A percentile compares a stretch with the other conserved stretches of the same genome.
These are phyloP conservation scores for Cladosporium phlei DNA, from an alignment of 2,329 filamentous ascomycete species.

Conservation along the genomic window DNA sequence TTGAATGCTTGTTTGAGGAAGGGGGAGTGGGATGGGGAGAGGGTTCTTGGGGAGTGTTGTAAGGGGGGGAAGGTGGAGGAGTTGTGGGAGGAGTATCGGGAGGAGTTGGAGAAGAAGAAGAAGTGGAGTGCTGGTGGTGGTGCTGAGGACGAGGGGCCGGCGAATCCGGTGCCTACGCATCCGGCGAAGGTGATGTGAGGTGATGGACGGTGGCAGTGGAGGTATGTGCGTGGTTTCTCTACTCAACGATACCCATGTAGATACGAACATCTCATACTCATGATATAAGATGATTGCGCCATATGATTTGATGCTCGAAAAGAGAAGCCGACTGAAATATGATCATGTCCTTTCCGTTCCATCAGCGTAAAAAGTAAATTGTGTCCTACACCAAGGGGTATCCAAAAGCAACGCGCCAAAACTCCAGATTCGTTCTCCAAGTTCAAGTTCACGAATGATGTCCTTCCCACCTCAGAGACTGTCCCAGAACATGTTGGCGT, in stretches of 20 bases:
- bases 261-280: neutral
- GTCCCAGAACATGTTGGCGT: slow-evolving; percentile 94
- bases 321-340: too few relatives aligned
- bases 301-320: too few relatives aligned
- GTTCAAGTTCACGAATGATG: too few relatives aligned
- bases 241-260: neutral
- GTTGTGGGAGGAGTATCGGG: slow-evolving; percentile 70
- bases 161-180: slow-evolving; percentile 12
- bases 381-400: slow-evolving; percentile 2
- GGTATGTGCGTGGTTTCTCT: neutral
- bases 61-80: slow-evolving; percentile 57
- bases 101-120: slow-evolving; percentile 37
- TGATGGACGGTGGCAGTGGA: neutral
- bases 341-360: too few relatives aligned
- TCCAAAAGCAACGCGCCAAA: neutral
- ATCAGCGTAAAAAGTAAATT: neutral
- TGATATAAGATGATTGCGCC: neutral
- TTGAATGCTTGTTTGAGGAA: slow-evolving; percentile 63
- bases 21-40: slow-evolving; percentile 59
- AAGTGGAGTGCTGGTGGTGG: neutral
- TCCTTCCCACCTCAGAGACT: neutral
- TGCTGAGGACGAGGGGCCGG: slow-evolving; percentile 2
- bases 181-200: slow-evolving; percentile 1
- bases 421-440: too few relatives aligned
- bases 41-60: slow-evolving; percentile 28